Percentiles rank a stretch among this genome's conserved stretches.
These are phyloP conservation scores for Termitomyces heimii DNA, from an alignment of 768 basidiomycete species.

Conservation along the genomic window DNA sequence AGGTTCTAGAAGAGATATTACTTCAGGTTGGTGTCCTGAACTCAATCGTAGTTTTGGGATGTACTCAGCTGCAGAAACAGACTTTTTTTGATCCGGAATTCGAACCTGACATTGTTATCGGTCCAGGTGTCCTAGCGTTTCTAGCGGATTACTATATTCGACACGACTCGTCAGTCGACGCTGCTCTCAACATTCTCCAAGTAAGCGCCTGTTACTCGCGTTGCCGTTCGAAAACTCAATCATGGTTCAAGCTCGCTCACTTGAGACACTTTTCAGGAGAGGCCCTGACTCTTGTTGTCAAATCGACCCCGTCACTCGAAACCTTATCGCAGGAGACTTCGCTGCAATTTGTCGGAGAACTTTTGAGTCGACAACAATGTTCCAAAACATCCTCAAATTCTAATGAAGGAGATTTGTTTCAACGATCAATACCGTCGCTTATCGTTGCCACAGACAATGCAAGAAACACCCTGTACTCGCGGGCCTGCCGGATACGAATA, in stretches of 20 bases:
- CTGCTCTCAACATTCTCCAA: slow-evolving; percentile 54
- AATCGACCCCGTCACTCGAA: slow-evolving; percentile 19
- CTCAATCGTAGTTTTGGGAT: background rate
- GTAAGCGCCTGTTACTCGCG: slow-evolving; percentile 26
- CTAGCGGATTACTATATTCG: slow-evolving; percentile 53
- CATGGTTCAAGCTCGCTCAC: slow-evolving; percentile 42
- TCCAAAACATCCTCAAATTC: background rate
- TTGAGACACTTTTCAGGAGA: slow-evolving; percentile 65
- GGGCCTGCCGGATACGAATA: slow-evolving; percentile 14
- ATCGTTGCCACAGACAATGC: slow-evolving; percentile 29
- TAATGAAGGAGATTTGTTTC: slow-evolving; percentile 17
- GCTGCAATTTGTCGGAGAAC: slow-evolving; percentile 25
- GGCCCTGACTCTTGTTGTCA: slow-evolving; percentile 42
- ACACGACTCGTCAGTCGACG: slow-evolving; percentile 52
- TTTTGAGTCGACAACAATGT: slow-evolving; percentile 30
- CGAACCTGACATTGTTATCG: slow-evolving; percentile 55
- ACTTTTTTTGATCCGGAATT: slow-evolving; percentile 60
- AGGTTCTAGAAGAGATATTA: slow-evolving; percentile 48
- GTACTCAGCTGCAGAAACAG: slow-evolving; percentile 30
- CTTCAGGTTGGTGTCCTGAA: slow-evolving; percentile 34
- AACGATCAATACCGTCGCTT: slow-evolving; percentile 22
- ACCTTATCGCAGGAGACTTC: slow-evolving; percentile 14
- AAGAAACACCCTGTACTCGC: slow-evolving; percentile 27
- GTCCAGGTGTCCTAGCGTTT: slow-evolving; percentile 49
- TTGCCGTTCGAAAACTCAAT: background rate